A percentile compares a stretch with the other conserved stretches of the same genome.
Evolutionary conservation across 345 rosid species (phyloP).

Genomic region (Noccaea caerulescens): DNA sequence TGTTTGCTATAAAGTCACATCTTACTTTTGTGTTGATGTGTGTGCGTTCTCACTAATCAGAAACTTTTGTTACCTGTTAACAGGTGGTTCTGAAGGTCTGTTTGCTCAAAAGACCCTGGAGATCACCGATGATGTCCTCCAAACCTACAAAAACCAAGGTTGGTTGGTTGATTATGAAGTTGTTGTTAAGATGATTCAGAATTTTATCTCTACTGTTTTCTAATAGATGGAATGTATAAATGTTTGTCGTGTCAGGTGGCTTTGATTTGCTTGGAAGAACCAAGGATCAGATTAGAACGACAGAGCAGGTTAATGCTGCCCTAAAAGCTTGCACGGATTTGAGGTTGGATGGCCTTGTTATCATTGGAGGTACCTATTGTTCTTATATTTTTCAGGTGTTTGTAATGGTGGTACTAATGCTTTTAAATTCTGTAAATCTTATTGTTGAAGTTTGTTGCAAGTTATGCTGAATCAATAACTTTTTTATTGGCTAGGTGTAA

Average conservation of each 20-base stretch:
- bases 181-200: slow-evolving; percentile 3
- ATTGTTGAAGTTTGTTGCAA: neutral
- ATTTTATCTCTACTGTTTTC: slow-evolving; percentile 8
- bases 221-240: slow-evolving; percentile 20
- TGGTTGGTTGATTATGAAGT: slow-evolving; percentile 15
- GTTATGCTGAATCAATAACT: slow-evolving; percentile 8
- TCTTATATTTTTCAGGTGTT: neutral
- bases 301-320: slow-evolving; percentile 92
- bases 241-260: slow-evolving; percentile 61
- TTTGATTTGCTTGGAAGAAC: slow-evolving; percentile 95
- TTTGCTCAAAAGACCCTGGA: slow-evolving; percentile 91
- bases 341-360: slow-evolving; percentile 93
- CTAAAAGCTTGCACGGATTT: slow-evolving; percentile 73
- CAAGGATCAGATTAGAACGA: slow-evolving; percentile 91
- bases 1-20: neutral
- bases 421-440: neutral
- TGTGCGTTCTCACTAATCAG: neutral
- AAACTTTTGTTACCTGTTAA: slow-evolving; percentile 15
- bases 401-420: slow-evolving; percentile 41
- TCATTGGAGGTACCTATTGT: slow-evolving; percentile 60
- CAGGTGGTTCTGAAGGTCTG: slow-evolving; percentile 97
- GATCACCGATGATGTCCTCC: slow-evolving; percentile 77
- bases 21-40: neutral
- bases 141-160: slow-evolving; percentile 98
- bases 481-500: slow-evolving; percentile 61